Base-by-base conservation (phyloP, 139 green algal species). In the Spirogloea muscicola region DNA sequence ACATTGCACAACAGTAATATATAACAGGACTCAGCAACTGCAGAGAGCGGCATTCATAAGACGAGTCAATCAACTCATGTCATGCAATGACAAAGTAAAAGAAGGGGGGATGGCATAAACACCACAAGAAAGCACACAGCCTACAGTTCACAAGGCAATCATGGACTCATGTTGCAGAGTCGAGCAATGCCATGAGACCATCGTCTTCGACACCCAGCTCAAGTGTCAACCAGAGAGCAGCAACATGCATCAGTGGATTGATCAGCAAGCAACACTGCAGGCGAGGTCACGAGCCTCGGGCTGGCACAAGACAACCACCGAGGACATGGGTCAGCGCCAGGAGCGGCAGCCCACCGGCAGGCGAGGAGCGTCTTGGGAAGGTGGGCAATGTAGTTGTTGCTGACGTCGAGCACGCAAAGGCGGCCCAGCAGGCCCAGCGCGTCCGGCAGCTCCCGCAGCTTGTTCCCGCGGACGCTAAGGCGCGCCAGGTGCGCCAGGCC, bases 371-470 rank as follows among this genome's bases (percentile, higher is more conserved):
- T 41, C 27, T 46, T 13, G 1, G 68, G 68, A 49, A 76, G 42
- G 21, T 9, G 31, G 21, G 40, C 42, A 6, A 76, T 31, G n/a
- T 49, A 1, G 68, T 76, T 76, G 52, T 29, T 63, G 31, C 49
- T 36, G 0, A 71, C 49, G 58, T 62, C 58, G 16, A 76, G 49
- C 1, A 13, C 25, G 10, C 21, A 18, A 31, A 76, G 34, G n/a
- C 31, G 16, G 31, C 38, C 31, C n/a, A 76, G 68, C 57, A 64
- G 36, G 13, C 68, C 68, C 2, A 76, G 49, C 42, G 68, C 67
- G 39, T 70, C 68, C 13, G 68, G 68, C 25, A 76, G 42, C 41
- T 27, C 38, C 1, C 7, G 16, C 39, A 76, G 48, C 21, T 38
- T 33, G 58, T 76, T 76, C 49, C 9, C 9, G 2, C 27, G 57